phyloP scores from a whole-genome alignment of 164 flowering plant genomes.

The Sedum album region DNA sequence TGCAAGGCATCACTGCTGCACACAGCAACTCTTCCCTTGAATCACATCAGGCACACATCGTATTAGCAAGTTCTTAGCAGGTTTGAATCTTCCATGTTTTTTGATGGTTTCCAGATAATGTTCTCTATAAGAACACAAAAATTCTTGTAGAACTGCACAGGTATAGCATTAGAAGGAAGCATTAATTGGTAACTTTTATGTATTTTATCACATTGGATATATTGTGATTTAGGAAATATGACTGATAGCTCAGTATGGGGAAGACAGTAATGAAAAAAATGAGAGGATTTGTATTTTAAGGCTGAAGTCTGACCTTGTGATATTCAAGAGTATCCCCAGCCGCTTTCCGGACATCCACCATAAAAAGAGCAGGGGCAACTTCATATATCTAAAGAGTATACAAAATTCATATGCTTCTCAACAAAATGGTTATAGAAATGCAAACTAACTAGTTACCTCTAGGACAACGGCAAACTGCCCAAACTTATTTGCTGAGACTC shows the following conservation, averaged over 20 bases:
- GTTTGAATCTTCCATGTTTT: conserved; percentile 21
- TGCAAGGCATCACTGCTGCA: conserved; percentile 5
- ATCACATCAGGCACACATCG: conserved; percentile 26
- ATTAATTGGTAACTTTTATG: background rate
- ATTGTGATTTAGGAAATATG: background rate
- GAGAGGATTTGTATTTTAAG: background rate
- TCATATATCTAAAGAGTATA: conserved; percentile 52
- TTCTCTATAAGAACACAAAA: conserved; percentile 57
- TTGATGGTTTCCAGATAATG: conserved; percentile 67
- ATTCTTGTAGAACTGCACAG: conserved; percentile 73
- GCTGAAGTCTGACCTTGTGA: conserved; percentile 23
- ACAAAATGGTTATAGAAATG: conserved; percentile 3
- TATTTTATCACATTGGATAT: background rate
- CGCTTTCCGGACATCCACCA: conserved; percentile 96
- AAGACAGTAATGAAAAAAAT: background rate
- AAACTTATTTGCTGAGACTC: conserved; percentile 53
- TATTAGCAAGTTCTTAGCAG: conserved; percentile 50
- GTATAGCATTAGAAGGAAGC: background rate
- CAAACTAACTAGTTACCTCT: conserved; percentile 49
- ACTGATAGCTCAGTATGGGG: background rate
- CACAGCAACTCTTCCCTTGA: conserved; percentile 3
- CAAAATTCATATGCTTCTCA: background rate
- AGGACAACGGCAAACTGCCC: conserved; percentile 79
- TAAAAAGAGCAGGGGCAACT: conserved; percentile 89
- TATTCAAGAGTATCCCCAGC: conserved; percentile 95